Conservation (phyloP, 73 alveolate genomes). For the Stentor coeruleus region DNA sequence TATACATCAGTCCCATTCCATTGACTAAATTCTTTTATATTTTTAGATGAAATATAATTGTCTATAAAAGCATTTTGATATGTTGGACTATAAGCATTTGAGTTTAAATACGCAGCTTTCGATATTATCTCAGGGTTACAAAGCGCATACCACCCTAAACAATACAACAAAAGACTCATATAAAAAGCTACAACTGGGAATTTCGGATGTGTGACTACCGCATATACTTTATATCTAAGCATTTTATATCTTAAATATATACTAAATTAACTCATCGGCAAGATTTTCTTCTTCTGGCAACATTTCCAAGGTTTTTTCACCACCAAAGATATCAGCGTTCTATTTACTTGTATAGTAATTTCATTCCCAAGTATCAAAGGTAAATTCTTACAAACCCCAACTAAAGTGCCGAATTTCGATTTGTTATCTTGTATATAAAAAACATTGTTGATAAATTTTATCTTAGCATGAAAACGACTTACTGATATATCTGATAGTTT, state of each 20-base stretch:
- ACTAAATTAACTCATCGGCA: not conserved
- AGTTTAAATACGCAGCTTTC: not conserved
- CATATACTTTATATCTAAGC: constrained; percentile 13
- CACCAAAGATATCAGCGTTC: not conserved
- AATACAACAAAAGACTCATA: not conserved
- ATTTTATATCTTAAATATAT: not conserved
- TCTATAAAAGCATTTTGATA: not conserved
- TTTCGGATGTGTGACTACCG: not conserved
- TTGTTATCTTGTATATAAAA: constrained; percentile 53
- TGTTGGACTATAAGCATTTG: constrained; percentile 1
- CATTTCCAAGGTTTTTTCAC: not conserved
- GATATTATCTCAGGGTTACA: not conserved
- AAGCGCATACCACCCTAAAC: not conserved
- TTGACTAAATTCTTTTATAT: not conserved
- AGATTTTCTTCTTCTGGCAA: not conserved
- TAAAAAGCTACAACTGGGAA: not conserved
- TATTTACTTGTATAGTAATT: not conserved
- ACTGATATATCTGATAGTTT: constrained; percentile 79
- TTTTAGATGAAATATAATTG: not conserved
- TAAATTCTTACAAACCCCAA: constrained; percentile 24
- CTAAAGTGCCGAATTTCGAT: constrained; percentile 84
- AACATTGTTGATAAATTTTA: constrained; percentile 37
- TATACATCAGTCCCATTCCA: not conserved
- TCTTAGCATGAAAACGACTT: constrained; percentile 72
- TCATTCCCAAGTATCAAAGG: not conserved